Base-by-base conservation (phyloP, 2,329 filamentous ascomycete species). In the Aspergillus fischeri region DNA sequence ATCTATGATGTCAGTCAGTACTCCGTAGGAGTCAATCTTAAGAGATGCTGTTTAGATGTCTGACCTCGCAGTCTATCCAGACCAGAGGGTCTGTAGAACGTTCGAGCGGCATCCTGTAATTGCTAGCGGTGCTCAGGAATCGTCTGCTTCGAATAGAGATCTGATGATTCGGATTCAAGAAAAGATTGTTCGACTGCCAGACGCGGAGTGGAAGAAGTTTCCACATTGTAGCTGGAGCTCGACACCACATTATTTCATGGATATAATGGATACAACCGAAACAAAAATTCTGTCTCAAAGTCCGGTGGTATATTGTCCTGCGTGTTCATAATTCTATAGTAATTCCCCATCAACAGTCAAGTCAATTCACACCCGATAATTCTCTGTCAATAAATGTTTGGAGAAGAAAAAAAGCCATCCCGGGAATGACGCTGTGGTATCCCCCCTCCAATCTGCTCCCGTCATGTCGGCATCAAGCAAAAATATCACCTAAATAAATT, bases 21-120 rank as follows among this genome's bases (percentile, higher is more conserved):
- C 11, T 32, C 29, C 4, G 41, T n/a, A 8, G 14, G 54, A 61
- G 50, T 44, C 24, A 5, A 8, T 50, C 11, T n/a, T 32, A 14
- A 27, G 5, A 32, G 53, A 32, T 14, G 11, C 11, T 6, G 29
- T 14, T 25, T 3, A 35, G 25, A 29, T 7, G 38, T 54, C 11
- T 42, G 25, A 85, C 83, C 75, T 89, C 86, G 69, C 86, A 89
- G 76, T 96, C 91, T 62, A 96, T 92, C 91, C 91, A 95, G 61
- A 95, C 89, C 41, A 95, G 76, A 8, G 89, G 88, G 63, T 86
- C 85, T 52, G 75, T 80, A 24, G 85, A 88, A 47, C 74, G 76
- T 57, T 70, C 65, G 24, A 78, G 68, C 27, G 78, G 70, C 77
- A 79, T 80, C 10, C 44, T 65, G 57, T 45, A 27, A 35, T 56